Evolutionary conservation across 2,329 filamentous ascomycete species (phyloP).

Genomic region (Penicillium corylophilum): DNA sequence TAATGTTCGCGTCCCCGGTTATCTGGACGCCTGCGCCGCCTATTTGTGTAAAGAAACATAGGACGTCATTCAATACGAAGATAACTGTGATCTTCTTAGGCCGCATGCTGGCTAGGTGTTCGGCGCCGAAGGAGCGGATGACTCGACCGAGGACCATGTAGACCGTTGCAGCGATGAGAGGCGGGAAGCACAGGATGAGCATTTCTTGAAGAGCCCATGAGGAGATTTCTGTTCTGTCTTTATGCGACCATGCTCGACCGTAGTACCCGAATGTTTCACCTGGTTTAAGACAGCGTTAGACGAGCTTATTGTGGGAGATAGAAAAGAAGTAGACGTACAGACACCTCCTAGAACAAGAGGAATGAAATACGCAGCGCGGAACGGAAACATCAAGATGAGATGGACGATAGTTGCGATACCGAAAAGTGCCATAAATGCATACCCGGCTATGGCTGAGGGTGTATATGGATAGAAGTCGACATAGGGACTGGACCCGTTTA

Average conservation of each 20-base stretch:
- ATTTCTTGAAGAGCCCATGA: constrained; percentile 41
- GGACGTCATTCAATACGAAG: constrained; percentile 38
- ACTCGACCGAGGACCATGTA: constrained; percentile 45
- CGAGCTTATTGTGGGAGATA: not conserved
- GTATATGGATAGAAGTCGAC: constrained; percentile 41
- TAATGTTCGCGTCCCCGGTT: constrained; percentile 16
- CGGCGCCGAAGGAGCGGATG: constrained; percentile 36
- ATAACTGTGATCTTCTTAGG: constrained; percentile 38
- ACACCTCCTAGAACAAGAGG: constrained; percentile 39
- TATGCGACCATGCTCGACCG: constrained; percentile 36
- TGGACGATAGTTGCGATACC: constrained; percentile 31
- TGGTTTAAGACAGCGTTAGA: constrained; percentile 8
- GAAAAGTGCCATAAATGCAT: constrained; percentile 38
- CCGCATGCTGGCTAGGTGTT: constrained; percentile 36
- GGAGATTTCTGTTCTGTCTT: constrained; percentile 21
- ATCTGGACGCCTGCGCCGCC: constrained; percentile 33
- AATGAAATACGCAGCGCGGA: constrained; percentile 37
- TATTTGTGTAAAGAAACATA: constrained; percentile 37
- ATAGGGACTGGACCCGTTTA: constrained; percentile 31
- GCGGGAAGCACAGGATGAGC: constrained; percentile 42
- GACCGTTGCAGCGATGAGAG: constrained; percentile 39
- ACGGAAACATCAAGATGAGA: constrained; percentile 32
- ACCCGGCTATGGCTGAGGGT: constrained; percentile 35
- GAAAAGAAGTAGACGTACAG: constrained; percentile 24
- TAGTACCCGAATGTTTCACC: constrained; percentile 40